Conservation (phyloP, 1,139 yeast species). For the Lodderomyces elongisporus region DNA sequence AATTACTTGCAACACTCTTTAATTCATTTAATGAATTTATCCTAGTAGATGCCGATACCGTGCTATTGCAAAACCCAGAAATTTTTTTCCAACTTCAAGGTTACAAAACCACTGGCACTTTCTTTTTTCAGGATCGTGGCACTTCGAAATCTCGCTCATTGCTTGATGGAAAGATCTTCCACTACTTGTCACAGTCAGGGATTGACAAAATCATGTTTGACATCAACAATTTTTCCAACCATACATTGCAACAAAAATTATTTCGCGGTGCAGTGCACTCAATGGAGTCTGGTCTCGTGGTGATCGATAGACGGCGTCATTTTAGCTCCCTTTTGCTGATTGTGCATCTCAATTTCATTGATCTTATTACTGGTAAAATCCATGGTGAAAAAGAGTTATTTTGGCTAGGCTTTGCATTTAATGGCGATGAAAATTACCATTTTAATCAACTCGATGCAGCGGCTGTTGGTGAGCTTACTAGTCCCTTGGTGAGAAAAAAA, state of each 20-base stretch:
- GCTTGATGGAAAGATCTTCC: conserved; percentile 22
- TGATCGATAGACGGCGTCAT: conserved; percentile 25
- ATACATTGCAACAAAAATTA: conserved; percentile 20
- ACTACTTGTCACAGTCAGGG: conserved; percentile 25
- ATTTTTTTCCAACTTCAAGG: conserved; percentile 25
- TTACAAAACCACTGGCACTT: conserved; percentile 26
- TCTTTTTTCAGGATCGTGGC: conserved; percentile 30
- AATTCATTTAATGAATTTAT: conserved; percentile 33
- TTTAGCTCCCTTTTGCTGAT: conserved; percentile 25
- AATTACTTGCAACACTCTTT: conserved; percentile 30
- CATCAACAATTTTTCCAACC: conserved; percentile 17
- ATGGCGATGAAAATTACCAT: conserved; percentile 30
- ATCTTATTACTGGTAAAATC: conserved; percentile 20
- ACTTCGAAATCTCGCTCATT: conserved; percentile 22
- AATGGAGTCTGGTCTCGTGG: conserved; percentile 32
- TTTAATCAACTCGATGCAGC: conserved; percentile 28
- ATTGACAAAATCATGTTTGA: conserved; percentile 27
- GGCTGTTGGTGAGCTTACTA: conserved; percentile 26
- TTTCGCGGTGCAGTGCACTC: conserved; percentile 28
- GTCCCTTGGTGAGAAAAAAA: conserved; percentile 16
- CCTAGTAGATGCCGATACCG: conserved; percentile 34
- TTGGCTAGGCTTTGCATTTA: conserved; percentile 31
- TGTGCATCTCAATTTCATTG: conserved; percentile 25
- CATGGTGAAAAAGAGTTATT: conserved; percentile 35
- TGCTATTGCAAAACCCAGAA: conserved; percentile 25